Base-by-base conservation (phyloP, 1,284 basidiomycete genomes). In the Retiboletus flavoniger region DNA sequence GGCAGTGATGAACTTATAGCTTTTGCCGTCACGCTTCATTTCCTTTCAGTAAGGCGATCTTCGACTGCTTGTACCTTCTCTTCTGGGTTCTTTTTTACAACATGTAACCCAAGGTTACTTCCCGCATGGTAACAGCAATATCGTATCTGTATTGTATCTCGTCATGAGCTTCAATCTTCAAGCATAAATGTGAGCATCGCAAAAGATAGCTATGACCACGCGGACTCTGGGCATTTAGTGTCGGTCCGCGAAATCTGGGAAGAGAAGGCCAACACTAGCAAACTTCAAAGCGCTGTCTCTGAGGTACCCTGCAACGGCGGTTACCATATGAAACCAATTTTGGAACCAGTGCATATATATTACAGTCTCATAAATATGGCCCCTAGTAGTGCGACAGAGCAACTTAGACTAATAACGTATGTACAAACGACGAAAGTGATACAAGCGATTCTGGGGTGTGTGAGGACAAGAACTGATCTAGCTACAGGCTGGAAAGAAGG, bases 1-100 rank as follows among this genome's bases (percentile, higher is more conserved):
- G 45, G 58, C 67, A 4, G 58, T 71, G 13, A 68, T 71, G 57
- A 47, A 24, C 21, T 7, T 14, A 32, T 69, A 64, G 9, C 4
- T 5, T 14, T 31, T 39, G 7, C 19, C 21, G 8, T 31, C 21
- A n/a, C n/a, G 2, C 1, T 13, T 49, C 3, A 16, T 32, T 26
- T 17, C 5, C 24, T 34, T 14, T 19, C n/a, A 11, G 19, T 19
- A n/a, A 5, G 28, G 1, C 10, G 1, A 13, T 26, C 21, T 17
- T 17, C 8, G 8, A 24, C 11, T 50, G 3, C 10, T 2, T 31
- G 47, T 50, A 31, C 16, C 28, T 48, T 32, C n/a, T 17, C 16
- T 24, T 52, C 29, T 28, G 24, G n/a, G 17, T 26, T 29, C 8
- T 10, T 1, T 40, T 14, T n/a, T 40, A 8, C 19, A 11, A 36